Evolutionary conservation across 495 filamentous ascomycete genomes (phyloP), one percentile per base, ranked within the genome.

Genomic region (Xylaria castorea): DNA sequence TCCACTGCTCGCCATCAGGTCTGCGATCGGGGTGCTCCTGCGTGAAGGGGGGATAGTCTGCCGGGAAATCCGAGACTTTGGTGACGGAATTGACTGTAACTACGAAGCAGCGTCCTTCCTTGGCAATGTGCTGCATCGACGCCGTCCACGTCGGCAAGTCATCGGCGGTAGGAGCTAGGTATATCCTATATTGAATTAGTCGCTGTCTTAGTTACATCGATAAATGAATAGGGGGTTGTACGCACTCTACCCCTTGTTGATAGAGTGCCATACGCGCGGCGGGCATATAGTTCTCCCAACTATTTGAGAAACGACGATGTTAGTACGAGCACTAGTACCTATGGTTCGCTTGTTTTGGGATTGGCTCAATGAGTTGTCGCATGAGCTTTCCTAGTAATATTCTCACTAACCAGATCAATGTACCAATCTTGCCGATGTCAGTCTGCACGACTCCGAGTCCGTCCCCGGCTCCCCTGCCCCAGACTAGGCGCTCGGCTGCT

Each of bases 221-320:
- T 30, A 16, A 34, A 5, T 8, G 3, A 55, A 20, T 68, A 44
- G 34, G 48, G n/a, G 18, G 34, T 63, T 40, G 55, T 53, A 12
- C 77, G 60, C 74, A 84, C 82, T 84, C 81, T 65, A 84, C 72
- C 1, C 81, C 81, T 73, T 81, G 81, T 55, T 84, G 82, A 73
- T 83, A 84, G 14, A 84, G 73, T 8, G 81, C 80, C 73, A 84
- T 72, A 18, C 82, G 75, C 16, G 82, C 81, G 11, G 80, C 81
- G 5, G 82, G 82, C 82, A 84, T 84, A 55, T 84, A 84, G 65
- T 84, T 84, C 71, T 83, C 82, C 82, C 82, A 84, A 67, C 81
- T 83, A 53, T 25, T 30, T 0, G 18, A 67, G n/a, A 8, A 6
- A 16, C 51, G 3, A 36, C 8, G 1, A 5, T 25, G 42, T 58